Evolutionary conservation across 257 asterid genomes (phyloP), one percentile per base, ranked within the genome.

Genomic region (Orobanche coerulescens): DNA sequence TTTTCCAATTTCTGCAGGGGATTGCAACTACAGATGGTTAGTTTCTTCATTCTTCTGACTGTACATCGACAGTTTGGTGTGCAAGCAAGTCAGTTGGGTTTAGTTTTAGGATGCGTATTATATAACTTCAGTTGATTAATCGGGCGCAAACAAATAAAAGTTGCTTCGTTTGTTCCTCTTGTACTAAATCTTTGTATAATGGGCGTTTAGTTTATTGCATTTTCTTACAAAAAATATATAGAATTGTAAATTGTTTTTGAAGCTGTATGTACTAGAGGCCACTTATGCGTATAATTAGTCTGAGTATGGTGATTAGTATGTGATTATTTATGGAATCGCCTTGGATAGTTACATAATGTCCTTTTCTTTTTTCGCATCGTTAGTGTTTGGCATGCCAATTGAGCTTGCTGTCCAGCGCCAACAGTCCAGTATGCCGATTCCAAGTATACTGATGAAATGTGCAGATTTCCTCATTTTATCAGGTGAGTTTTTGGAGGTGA

Each of bases 11-110:
- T 75, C 58, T 83, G 83, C 86, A 91, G 97, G 97, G 97, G 65
- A 94, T 91, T 78, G 97, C 97, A 33, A 85, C 89, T 66, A 83
- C 86, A 69, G 96, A 91, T 70, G 96, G 97, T 91, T 77, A 62
- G 82, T 34, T 56, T 57, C 60, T 65, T 26, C 64, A 24, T 67
- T 50, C 51, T 56, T 64, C 14, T 5, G 58, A n/a, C 48, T 46
- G 12, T 12, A 16, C 30, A 40, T 57, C 44, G 28, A 31, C 52
- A 23, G 10, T 48, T 2, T 37, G 53, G 25, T 55, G 28, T 40
- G 55, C 47, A 14, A 25, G 55, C 18, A 26, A 48, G 12, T 36
- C n/a, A 19, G 24, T 5, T 24, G 11, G 22, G 18, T 48, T 47
- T 43, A 24, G 62, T 46, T 58, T 26, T 39, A 42, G 9, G 67